phyloP scores from a whole-genome alignment of 257 asterid species.

The Ocimum tenuiflorum region DNA sequence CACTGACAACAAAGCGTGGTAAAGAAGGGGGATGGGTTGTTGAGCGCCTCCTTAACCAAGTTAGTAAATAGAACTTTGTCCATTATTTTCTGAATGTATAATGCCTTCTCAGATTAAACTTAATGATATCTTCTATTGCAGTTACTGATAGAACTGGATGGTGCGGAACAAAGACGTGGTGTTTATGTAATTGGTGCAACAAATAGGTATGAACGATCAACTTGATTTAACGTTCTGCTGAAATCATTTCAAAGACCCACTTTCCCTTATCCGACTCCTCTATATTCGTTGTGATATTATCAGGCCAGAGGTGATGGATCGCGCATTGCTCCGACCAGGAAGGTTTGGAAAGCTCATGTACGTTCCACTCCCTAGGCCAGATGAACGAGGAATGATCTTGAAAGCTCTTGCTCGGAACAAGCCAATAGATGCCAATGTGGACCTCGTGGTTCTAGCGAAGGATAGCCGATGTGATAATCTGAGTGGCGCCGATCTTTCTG shows the following conservation, averaged over 20 bases:
- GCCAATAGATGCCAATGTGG: constrained; percentile 47
- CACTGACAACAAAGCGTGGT: constrained; percentile 67
- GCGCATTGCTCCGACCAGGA: constrained; percentile 76
- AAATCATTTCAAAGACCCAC: background rate
- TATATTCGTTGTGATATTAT: constrained; percentile 10
- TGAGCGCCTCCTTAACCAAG: constrained; percentile 72
- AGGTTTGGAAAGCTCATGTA: constrained; percentile 69
- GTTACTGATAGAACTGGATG: constrained; percentile 81
- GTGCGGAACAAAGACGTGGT: constrained; percentile 65
- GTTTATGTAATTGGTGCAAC: constrained; percentile 89
- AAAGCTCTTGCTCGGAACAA: constrained; percentile 57
- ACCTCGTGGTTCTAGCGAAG: constrained; percentile 62
- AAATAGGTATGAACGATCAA: constrained; percentile 44
- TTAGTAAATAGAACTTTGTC: constrained; percentile 9
- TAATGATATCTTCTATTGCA: constrained; percentile 28
- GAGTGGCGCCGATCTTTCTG: constrained; percentile 80
- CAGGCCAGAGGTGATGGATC: constrained; percentile 86
- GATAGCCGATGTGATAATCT: constrained; percentile 49
- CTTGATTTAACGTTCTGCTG: background rate
- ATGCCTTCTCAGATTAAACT: background rate
- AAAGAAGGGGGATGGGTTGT: constrained; percentile 80
- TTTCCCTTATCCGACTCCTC: constrained; percentile 2
- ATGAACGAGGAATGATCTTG: constrained; percentile 77
- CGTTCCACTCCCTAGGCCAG: constrained; percentile 77
- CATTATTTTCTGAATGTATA: background rate